These are phyloP conservation scores for Chalciporus piperatus DNA, from an alignment of 768 basidiomycete genomes.

Conservation along the genomic window DNA sequence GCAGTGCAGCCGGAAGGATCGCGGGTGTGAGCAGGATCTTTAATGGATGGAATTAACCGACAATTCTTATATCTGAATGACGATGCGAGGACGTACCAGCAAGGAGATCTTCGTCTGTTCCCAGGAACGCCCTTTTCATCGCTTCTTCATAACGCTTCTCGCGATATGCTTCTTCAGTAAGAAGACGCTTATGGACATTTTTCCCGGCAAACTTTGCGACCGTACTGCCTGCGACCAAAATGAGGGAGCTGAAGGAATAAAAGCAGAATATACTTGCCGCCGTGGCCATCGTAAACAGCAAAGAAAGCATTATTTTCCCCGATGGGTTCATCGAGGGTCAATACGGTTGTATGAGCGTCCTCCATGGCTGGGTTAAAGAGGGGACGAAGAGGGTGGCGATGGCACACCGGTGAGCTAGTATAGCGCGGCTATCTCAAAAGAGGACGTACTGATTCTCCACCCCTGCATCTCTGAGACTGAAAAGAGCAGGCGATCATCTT, in stretches of 20 bases:
- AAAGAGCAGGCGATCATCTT: constrained; percentile 67
- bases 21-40: constrained; percentile 82
- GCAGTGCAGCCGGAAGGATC: constrained; percentile 98
- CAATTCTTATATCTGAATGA: not conserved
- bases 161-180: constrained; percentile 69
- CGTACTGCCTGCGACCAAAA: constrained; percentile 54
- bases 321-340: constrained; percentile 58
- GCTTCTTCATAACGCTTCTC: constrained; percentile 69
- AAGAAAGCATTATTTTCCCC: constrained; percentile 74
- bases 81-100: constrained; percentile 51
- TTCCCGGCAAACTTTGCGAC: constrained; percentile 87
- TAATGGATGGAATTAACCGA: constrained; percentile 4
- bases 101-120: constrained; percentile 91
- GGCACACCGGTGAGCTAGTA: constrained; percentile 1
- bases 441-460: constrained; percentile 91
- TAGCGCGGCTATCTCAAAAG: not conserved
- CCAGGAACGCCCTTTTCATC: constrained; percentile 85
- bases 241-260: not conserved
- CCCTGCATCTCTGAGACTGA: constrained; percentile 97
- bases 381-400: not conserved
- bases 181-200: constrained; percentile 75
- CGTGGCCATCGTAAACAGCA: constrained; percentile 98
- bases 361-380: constrained; percentile 77
- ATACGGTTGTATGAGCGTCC: constrained; percentile 80
- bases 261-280: constrained; percentile 53